Evolutionary conservation across 2,329 filamentous ascomycete genomes (phyloP), one percentile per base, ranked within the genome.

Genomic region (Colletotrichum sp.): DNA sequence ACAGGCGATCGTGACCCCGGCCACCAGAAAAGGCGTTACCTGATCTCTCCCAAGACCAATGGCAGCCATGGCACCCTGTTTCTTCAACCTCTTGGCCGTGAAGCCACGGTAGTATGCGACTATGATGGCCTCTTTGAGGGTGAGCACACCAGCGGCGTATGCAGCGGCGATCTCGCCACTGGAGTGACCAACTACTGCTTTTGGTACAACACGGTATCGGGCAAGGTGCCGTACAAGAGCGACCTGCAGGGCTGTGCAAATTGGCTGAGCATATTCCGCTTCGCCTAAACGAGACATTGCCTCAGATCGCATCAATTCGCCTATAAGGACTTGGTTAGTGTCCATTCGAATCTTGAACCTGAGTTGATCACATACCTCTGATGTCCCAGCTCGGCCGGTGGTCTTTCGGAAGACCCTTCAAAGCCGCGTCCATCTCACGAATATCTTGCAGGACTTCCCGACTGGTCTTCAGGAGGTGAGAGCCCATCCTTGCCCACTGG

Each of bases 161-260:
- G 85, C 85, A 12, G 84, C 85, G 0, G 81, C 84, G n/a, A 87
- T 85, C 66, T 86, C 85, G 2, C 86, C 85, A 22, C 79, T 82
- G 0, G 84, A 86, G 64, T 87, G 85, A 0, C 86, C 85, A 2
- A 83, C 76, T 2, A 86, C 83, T 1, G 80, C 81, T 4, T 76
- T n/a, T 0, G 85, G 83, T 0, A 60, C 60, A 4, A 87, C 74
- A 0, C 77, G 78, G 68, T 80, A 82, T 2, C 76, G 79, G 1
- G 80, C 72, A 3, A 86, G 78, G 0, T 86, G 78, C 7, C 86
- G 78, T 2, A 83, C 84, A 2, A 89, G 77, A 0, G 82, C 89
- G 3, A 92, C 83, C 76, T 92, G 90, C 1, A 92, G 56, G 0
- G 89, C 89, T 0, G 89, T 91, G 67, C 87, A 91, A 1, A 90